These are phyloP conservation scores for Penicillium frequentans DNA, from an alignment of 2,329 filamentous ascomycete genomes.

Conservation along the genomic window DNA sequence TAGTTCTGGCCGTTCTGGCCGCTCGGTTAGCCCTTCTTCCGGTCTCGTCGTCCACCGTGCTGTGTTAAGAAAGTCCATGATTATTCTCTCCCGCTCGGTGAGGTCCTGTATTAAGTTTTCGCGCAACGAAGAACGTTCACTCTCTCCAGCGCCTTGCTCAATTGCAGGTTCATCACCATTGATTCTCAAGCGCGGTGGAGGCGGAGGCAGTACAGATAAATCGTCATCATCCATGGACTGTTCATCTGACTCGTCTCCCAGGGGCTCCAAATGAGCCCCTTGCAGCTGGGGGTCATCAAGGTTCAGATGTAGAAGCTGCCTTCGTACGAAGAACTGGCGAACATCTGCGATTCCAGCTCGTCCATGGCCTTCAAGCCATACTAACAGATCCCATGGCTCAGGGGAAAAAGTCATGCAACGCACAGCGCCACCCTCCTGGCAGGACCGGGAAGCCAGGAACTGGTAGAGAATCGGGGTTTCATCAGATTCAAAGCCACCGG, in stretches of 20 bases:
- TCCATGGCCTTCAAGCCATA: slow-evolving; percentile 86
- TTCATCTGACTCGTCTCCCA: slow-evolving; percentile 27
- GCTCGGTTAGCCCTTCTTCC: slow-evolving; percentile 33
- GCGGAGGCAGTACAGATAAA: slow-evolving; percentile 17
- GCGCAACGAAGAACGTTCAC: slow-evolving; percentile 30
- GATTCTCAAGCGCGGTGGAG: slow-evolving; percentile 26
- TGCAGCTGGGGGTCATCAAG: slow-evolving; percentile 34
- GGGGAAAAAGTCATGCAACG: slow-evolving; percentile 91
- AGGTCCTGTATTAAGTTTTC: slow-evolving; percentile 41
- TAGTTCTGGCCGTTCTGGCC: slow-evolving; percentile 31
- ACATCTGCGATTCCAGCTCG: slow-evolving; percentile 49
- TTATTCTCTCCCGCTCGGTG: slow-evolving; percentile 43
- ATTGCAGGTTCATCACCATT: slow-evolving; percentile 19
- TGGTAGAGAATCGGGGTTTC: slow-evolving; percentile 62
- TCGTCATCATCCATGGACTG: slow-evolving; percentile 26
- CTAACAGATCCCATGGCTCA: slow-evolving; percentile 82
- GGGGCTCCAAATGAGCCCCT: slow-evolving; percentile 32
- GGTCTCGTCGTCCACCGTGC: slow-evolving; percentile 39
- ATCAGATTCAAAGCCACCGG: slow-evolving; percentile 18
- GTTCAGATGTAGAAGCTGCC: slow-evolving; percentile 44
- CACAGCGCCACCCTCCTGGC: slow-evolving; percentile 72
- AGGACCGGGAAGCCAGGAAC: slow-evolving; percentile 75
- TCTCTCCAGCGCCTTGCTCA: slow-evolving; percentile 19
- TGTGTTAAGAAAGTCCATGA: slow-evolving; percentile 45
- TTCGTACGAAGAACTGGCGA: slow-evolving; percentile 46